phyloP scores from a whole-genome alignment of 495 filamentous ascomycete species.

The Hypomontagnella submonticulosa region DNA sequence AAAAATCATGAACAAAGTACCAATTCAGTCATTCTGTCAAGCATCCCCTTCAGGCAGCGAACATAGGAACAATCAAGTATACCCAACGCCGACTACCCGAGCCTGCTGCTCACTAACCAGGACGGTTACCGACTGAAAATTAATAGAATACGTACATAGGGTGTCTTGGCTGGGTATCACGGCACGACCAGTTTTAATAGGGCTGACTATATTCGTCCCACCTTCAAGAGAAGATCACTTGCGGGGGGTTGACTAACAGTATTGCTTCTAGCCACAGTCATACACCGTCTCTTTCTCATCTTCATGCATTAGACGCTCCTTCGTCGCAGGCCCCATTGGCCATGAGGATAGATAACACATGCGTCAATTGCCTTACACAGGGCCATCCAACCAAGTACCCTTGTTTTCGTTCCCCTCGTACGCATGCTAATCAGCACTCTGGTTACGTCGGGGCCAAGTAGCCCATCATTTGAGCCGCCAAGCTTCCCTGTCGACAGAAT shows the following conservation, averaged over 20 bases:
- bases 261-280: constrained; percentile 32
- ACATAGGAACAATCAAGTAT: constrained; percentile 13
- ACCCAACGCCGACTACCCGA: constrained; percentile 20
- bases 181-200: constrained; percentile 39
- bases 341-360: constrained; percentile 27
- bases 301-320: constrained; percentile 22
- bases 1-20: not conserved
- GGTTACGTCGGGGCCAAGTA: constrained; percentile 27
- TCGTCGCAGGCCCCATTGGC: constrained; percentile 28
- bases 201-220: constrained; percentile 36
- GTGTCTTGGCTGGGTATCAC: constrained; percentile 38
- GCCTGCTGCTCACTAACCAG: constrained; percentile 16
- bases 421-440: constrained; percentile 31
- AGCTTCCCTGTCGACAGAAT: constrained; percentile 21
- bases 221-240: constrained; percentile 34
- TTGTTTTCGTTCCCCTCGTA: constrained; percentile 15
- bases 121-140: constrained; percentile 28
- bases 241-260: constrained; percentile 41
- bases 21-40: not conserved
- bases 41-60: constrained; percentile 31
- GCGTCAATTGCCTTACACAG: constrained; percentile 32
- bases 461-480: constrained; percentile 40
- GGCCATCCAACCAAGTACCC: constrained; percentile 27
- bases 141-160: constrained; percentile 21
- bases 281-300: constrained; percentile 35